phyloP scores from a whole-genome alignment of 768 basidiomycete genomes.

The Boletus rubropictus region DNA sequence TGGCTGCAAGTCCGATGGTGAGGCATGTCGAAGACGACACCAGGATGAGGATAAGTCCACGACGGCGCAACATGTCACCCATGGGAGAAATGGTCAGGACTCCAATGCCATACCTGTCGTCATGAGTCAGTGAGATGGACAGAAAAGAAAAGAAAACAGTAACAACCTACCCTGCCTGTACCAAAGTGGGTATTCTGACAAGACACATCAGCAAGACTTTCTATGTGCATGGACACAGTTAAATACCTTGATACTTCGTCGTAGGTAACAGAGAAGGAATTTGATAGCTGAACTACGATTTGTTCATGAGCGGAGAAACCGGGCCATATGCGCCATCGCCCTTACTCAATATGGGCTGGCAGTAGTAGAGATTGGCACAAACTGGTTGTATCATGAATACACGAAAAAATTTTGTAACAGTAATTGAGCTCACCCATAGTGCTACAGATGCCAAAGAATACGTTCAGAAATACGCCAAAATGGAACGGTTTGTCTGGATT shows the following conservation, averaged over 20 bases:
- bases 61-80: constrained; percentile 72
- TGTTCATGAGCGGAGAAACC: neutral
- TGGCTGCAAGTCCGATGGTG: constrained; percentile 66
- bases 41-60: constrained; percentile 63
- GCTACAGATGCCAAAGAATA: constrained; percentile 56
- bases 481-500: constrained; percentile 43
- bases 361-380: constrained; percentile 74
- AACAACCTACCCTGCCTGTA: constrained; percentile 53
- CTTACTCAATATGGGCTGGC: constrained; percentile 70
- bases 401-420: neutral
- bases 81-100: constrained; percentile 70
- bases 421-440: constrained; percentile 32
- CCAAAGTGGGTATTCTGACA: constrained; percentile 52
- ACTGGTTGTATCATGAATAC: neutral
- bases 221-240: neutral
- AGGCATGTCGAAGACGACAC: constrained; percentile 48
- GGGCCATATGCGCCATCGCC: constrained; percentile 4
- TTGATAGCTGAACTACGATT: constrained; percentile 27
- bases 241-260: constrained; percentile 29
- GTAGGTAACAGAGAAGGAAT: constrained; percentile 33
- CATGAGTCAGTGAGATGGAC: neutral
- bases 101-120: constrained; percentile 56
- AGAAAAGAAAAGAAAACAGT: constrained; percentile 1
- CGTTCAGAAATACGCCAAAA: constrained; percentile 47
- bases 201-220: neutral